Percentiles rank a stretch among this genome's conserved stretches.
These are phyloP conservation scores for Ophiostoma montium DNA, from an alignment of 2,329 filamentous ascomycete species.

Conservation along the genomic window DNA sequence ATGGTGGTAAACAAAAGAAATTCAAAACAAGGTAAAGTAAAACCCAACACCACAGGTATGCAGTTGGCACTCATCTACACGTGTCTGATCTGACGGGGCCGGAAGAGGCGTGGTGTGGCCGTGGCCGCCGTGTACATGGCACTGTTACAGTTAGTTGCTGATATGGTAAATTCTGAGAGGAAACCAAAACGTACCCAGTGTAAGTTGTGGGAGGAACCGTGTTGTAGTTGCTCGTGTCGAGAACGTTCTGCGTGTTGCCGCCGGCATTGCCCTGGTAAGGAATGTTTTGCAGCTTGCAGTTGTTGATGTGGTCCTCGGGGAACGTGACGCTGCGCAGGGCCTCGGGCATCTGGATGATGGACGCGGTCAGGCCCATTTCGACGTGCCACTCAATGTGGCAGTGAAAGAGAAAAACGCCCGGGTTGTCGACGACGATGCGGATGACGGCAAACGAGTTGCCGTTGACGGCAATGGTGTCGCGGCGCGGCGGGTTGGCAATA, in stretches of 20 bases:
- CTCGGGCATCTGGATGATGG: slow-evolving; percentile 42
- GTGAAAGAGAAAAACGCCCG: slow-evolving; percentile 41
- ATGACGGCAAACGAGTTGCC: slow-evolving; percentile 33
- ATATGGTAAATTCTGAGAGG: background rate
- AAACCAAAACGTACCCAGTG: slow-evolving; percentile 23
- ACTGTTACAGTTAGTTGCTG: background rate
- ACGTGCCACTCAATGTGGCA: slow-evolving; percentile 51
- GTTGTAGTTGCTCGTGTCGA: slow-evolving; percentile 39
- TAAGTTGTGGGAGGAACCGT: slow-evolving; percentile 33
- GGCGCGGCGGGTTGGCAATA: slow-evolving; percentile 18
- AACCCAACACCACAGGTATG: background rate
- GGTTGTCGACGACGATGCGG: slow-evolving; percentile 37
- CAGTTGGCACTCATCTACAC: background rate
- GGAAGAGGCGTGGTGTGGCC: background rate
- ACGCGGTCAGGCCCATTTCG: slow-evolving; percentile 40
- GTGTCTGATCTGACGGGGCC: slow-evolving; percentile 1
- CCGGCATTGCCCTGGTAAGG: slow-evolving; percentile 51
- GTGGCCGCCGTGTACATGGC: slow-evolving; percentile 2
- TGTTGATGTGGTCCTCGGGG: slow-evolving; percentile 40
- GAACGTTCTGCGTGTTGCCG: slow-evolving; percentile 41
- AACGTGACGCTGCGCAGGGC: slow-evolving; percentile 41
- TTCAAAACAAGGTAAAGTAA: background rate
- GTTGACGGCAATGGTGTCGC: slow-evolving; percentile 27
- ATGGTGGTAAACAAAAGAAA: no score
- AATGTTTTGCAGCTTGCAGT: slow-evolving; percentile 30